Conservation (phyloP, 192 early-diverging fungal species). For the Coemansia sp. region DNA sequence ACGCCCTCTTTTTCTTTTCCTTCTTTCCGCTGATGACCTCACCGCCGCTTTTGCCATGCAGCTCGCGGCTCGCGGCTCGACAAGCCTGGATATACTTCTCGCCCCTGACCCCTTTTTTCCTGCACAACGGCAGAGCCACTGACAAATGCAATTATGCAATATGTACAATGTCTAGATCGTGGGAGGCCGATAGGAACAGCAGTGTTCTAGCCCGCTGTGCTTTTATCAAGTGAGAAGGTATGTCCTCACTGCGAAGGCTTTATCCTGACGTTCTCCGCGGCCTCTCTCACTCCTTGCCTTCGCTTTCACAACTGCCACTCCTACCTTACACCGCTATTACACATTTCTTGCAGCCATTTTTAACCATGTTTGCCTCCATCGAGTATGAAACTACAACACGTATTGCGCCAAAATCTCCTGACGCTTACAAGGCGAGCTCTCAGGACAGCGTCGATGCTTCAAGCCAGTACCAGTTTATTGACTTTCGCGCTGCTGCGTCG, state of each 20-base stretch:
- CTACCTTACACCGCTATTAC: background rate
- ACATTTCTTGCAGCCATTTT: background rate
- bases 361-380: slow-evolving; percentile 7
- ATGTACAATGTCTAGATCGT: background rate
- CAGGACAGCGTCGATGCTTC: background rate
- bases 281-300: background rate
- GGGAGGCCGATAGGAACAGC: background rate
- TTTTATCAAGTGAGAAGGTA: no score
- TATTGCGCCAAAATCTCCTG: background rate
- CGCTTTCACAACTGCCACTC: background rate
- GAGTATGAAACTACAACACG: background rate
- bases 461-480: slow-evolving; percentile 27
- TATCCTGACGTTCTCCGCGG: background rate
- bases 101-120: background rate
- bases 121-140: background rate
- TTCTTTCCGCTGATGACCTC: slow-evolving; percentile 2
- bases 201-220: no score
- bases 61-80: background rate
- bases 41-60: background rate
- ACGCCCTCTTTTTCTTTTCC: background rate
- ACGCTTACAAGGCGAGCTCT: background rate
- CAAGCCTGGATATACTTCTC: background rate
- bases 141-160: background rate
- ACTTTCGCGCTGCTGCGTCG: slow-evolving; percentile 21
- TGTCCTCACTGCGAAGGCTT: no score